These are phyloP conservation scores for Trichosphaerium sp. DNA, from an alignment of 78 protist species.

Conservation along the genomic window DNA sequence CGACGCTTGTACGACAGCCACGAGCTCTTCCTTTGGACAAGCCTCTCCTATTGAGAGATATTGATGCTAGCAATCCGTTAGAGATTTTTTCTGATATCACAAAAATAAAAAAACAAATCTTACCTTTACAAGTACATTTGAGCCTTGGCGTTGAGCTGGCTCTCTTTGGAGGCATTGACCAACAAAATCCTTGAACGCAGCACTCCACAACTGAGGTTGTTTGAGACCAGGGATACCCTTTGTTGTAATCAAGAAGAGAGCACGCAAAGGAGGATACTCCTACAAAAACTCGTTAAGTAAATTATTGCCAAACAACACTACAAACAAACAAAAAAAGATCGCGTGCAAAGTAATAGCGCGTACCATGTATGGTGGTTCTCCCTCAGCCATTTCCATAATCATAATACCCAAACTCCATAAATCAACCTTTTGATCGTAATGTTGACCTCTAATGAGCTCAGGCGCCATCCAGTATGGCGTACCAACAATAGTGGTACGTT, in stretches of 20 bases:
- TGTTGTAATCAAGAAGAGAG: constrained; percentile 77
- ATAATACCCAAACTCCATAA: constrained; percentile 88
- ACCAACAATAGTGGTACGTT: constrained; percentile 58
- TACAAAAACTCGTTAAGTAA: too few relatives aligned
- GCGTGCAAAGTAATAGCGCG: not conserved
- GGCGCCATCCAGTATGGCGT: constrained; percentile 89
- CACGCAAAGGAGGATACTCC: constrained; percentile 65
- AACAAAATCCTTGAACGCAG: constrained; percentile 59
- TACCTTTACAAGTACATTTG: too few relatives aligned
- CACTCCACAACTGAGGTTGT: constrained; percentile 48
- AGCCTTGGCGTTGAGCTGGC: too few relatives aligned
- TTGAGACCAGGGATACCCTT: constrained; percentile 63
- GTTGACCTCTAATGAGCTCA: constrained; percentile 66
- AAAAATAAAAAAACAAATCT: too few relatives aligned
- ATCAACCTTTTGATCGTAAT: constrained; percentile 78
- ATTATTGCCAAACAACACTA: too few relatives aligned
- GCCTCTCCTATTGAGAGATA: too few relatives aligned
- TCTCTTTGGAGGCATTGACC: constrained; percentile 49
- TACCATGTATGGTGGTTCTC: constrained; percentile 84
- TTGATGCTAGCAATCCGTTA: too few relatives aligned
- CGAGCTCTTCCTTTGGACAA: too few relatives aligned
- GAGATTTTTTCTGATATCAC: too few relatives aligned
- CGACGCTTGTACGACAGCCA: too few relatives aligned
- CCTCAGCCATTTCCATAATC: constrained; percentile 78
- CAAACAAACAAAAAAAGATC: too few relatives aligned